These are phyloP conservation scores for Pelargonium cotyledonis DNA, from an alignment of 441 rosid genomes.

Conservation along the genomic window DNA sequence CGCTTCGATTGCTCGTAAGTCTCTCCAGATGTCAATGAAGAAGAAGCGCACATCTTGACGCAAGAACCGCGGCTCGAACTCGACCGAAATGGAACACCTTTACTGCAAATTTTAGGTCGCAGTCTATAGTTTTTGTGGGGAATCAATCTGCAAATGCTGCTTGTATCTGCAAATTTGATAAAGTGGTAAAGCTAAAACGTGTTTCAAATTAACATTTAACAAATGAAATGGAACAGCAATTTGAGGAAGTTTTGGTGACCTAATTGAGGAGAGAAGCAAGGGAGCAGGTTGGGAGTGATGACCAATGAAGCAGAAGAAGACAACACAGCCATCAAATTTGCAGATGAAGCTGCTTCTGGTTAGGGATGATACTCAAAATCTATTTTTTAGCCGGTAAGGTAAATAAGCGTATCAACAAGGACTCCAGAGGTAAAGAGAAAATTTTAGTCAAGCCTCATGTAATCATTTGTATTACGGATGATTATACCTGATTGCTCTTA, in stretches of 20 bases:
- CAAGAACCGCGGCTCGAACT: slow-evolving; percentile 11
- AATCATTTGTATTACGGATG: too few species aligned
- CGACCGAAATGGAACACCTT: not conserved
- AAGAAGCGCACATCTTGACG: slow-evolving; percentile 26
- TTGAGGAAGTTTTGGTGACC: not conserved
- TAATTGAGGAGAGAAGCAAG: not conserved
- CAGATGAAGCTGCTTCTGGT: too few species aligned
- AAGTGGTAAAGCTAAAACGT: not conserved
- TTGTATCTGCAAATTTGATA: not conserved
- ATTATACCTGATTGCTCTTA: too few species aligned
- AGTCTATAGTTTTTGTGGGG: not conserved
- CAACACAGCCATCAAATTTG: slow-evolving; percentile 1
- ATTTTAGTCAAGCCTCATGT: too few species aligned
- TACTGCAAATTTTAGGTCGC: not conserved
- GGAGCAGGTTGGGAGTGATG: not conserved
- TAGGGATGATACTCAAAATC: too few species aligned
- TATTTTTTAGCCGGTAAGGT: too few species aligned
- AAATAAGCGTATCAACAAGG: too few species aligned
- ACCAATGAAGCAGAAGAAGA: not conserved
- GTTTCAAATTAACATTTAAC: not conserved
- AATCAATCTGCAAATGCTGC: not conserved
- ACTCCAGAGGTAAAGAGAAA: too few species aligned
- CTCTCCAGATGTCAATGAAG: slow-evolving; percentile 17
- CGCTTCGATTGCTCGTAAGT: slow-evolving; percentile 39
- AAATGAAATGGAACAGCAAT: not conserved